phyloP scores from a whole-genome alignment of 169 alveolate genomes.

The Plasmodium billcollinsi region DNA sequence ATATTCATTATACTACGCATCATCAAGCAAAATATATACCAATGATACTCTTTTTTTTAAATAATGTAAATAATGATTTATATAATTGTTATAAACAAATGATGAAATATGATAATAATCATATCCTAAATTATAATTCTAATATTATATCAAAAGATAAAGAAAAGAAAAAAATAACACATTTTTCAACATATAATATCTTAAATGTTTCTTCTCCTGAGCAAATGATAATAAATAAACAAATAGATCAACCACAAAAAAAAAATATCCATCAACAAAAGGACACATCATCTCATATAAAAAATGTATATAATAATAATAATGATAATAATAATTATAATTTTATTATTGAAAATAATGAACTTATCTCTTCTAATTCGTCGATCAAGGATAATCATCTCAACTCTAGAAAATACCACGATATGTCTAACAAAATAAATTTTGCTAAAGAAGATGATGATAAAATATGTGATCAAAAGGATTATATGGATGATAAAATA shows the following conservation, averaged over 20 bases:
- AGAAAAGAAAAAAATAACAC: too few relatives aligned
- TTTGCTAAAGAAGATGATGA: background rate
- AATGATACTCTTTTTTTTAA: constrained; percentile 17
- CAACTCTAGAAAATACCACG: too few relatives aligned
- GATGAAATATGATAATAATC: background rate
- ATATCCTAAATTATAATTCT: background rate
- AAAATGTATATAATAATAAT: too few relatives aligned
- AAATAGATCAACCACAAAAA: background rate
- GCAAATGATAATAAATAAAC: background rate
- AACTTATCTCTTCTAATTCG: too few relatives aligned
- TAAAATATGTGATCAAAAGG: background rate
- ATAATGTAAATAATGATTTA: constrained; percentile 19
- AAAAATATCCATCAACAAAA: background rate
- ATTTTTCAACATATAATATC: too few relatives aligned
- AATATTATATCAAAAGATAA: too few relatives aligned
- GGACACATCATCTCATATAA: too few relatives aligned
- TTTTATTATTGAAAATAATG: too few relatives aligned
- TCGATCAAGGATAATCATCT: too few relatives aligned
- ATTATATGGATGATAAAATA: background rate
- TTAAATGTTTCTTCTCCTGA: too few relatives aligned
- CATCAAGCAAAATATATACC: constrained; percentile 45
- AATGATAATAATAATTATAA: too few relatives aligned
- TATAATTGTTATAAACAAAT: background rate
- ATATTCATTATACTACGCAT: constrained; percentile 23
- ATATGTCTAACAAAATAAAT: too few relatives aligned